Evolutionary conservation across 2,329 filamentous ascomycete species (phyloP), one percentile per base, ranked within the genome.

Genomic region (Emericellopsis cladophorae): DNA sequence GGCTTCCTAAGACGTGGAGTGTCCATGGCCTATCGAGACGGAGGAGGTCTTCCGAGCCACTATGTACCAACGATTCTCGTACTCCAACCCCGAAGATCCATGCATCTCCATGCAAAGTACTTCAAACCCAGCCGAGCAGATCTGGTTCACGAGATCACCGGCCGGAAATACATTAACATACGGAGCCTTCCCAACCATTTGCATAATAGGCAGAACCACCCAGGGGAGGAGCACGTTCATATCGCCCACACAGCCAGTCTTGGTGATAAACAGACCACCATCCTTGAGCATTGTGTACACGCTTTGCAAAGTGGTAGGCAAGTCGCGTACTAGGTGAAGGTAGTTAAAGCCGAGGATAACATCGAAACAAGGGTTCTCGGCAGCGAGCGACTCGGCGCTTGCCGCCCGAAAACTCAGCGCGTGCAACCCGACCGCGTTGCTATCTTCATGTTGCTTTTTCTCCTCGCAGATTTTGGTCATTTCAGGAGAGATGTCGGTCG

Each of bases 281-380:
- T 44, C 37, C 16, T 40, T 39, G 16, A 49, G 39, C 31, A 49
- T 18, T 2, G 34, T 16, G 18, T 36, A 38, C 14, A 44, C 40
- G 24, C 26, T 34, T 7, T 33, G 33, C 21, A 49, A 15, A 5
- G 45, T 46, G 18, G 37, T 39, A 12, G 43, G 21, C 9, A 45
- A 31, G 24, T 48, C 47, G 15, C 37, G 42, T 33, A 48, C 45
- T 8, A 46, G 44, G 31, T 48, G 45, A 8, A 48, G 42, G 36
- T 47, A 47, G 38, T 48, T 47, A 42, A 43, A 48, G 18, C 40
- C 47, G 5, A 48, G 42, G n/a, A 48, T 31, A 8, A 39, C 41
- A 22, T 31, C 32, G 36, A 46, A 45, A 35, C 22, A 31, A n/a
- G 33, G 10, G 9, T 32, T 31, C 37, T 47, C 44, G 12, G 37